Evolutionary conservation across 108 stramenopile species (phyloP), one percentile per base, ranked within the genome.

Genomic region (Cylindrotheca closterium): DNA sequence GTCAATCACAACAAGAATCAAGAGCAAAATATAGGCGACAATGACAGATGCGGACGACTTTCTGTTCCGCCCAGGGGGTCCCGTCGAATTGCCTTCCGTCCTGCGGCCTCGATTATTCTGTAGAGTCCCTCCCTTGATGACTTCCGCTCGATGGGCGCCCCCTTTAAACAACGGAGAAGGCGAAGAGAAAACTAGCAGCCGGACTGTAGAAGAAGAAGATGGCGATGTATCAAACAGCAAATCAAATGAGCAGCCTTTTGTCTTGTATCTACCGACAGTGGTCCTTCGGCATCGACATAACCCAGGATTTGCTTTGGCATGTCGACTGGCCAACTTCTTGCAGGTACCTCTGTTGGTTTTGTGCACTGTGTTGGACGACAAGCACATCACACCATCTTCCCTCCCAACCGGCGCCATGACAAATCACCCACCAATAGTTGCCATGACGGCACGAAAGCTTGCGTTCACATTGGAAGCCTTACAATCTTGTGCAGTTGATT

Each of bases 231-330:
- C 26, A 15, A 56, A 56, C 30, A 5, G 18, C 18, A 8, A 22
- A 28, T 15, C 8, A 28, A n/a, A 54, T n/a, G 27, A 60, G 0
- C 47, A 30, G 7, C 45, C 51, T 10, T 84, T 79, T 55, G 79
- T 86, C 32, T 62, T 86, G 22, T 86, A 86, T 56, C 66, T 86
- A 32, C 84, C 84, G 29, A 86, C 81, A 4, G 84, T 86, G 23
- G 51, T 51, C 29, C 73, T 86, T 2, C 81, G 84, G 22, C 55
- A 54, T 22, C 58, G 74, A 28, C 84, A 86, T 68, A 86, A 86
- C 47, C 84, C 84, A 42, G 70, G 74, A n/a, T 82, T 86, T 68
- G 76, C 84, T 4, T n/a, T 86, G 19, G 84, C 84, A 27, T 80
- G 79, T 65, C 76, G 57, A 21, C 49, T 70, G 2, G 79, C 84